Evolutionary conservation across 257 asterid genomes (phyloP).

Genomic region (Capsicum baccatum): DNA sequence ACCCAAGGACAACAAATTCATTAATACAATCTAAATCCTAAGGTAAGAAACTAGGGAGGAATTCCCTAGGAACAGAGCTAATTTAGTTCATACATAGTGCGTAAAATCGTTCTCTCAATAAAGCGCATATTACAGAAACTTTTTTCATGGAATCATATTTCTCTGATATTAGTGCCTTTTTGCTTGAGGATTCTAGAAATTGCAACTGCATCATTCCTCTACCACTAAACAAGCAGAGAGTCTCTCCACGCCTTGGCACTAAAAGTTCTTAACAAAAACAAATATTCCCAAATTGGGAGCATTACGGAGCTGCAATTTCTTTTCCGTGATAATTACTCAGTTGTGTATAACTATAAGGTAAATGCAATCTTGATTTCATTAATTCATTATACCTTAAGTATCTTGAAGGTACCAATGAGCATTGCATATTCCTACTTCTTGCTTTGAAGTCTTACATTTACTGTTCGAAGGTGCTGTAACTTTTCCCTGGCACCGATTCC

Average conservation of each 20-base stretch:
- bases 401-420: not conserved
- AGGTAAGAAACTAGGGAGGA: not conserved
- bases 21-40: conserved; percentile 22
- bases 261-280: not conserved
- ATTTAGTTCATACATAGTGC: not conserved
- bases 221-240: conserved; percentile 15
- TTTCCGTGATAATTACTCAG: not conserved
- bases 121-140: not conserved
- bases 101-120: too few species aligned
- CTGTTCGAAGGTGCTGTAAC: not conserved
- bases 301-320: not conserved
- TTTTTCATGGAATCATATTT: not conserved
- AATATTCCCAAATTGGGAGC: conserved; percentile 12
- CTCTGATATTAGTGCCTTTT: not conserved
- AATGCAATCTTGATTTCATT: not conserved
- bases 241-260: conserved; percentile 7
- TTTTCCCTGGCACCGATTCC: not conserved
- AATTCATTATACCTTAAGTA: not conserved
- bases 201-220: conserved; percentile 6
- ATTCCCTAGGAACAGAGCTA: not conserved
- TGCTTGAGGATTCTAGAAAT: conserved; percentile 3
- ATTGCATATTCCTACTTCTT: not conserved
- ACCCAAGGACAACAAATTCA: not conserved
- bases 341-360: not conserved
- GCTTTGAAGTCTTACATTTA: conserved; percentile 13